Evolutionary conservation across 345 rosid species (phyloP).

Genomic region (Moricandia moricandioides): DNA sequence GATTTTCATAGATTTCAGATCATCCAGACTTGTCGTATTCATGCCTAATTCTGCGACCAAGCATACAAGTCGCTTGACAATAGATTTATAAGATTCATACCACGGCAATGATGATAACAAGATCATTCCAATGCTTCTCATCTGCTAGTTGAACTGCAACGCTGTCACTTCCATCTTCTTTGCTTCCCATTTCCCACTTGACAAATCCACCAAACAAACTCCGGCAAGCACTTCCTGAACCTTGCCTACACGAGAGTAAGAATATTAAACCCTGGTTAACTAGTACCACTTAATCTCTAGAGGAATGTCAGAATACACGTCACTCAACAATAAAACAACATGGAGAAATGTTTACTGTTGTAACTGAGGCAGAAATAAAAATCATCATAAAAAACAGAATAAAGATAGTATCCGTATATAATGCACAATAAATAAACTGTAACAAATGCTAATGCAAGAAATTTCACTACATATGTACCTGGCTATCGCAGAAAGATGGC

Average conservation of each 20-base stretch:
- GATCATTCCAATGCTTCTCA: conserved; percentile 96
- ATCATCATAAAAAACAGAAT: neutral
- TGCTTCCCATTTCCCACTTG: conserved; percentile 92
- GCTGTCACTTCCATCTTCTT: conserved; percentile 91
- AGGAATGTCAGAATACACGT: neutral
- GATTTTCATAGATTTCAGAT: neutral
- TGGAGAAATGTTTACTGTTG: neutral
- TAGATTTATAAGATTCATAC: conserved; percentile 44
- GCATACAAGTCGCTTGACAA: neutral
- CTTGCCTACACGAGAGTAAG: conserved; percentile 61
- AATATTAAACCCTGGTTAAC: conserved; percentile 5
- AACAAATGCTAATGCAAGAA: neutral
- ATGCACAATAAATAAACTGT: neutral
- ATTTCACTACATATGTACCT: conserved; percentile 48
- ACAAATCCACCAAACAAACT: conserved; percentile 98
- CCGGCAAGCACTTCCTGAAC: conserved; percentile 99
- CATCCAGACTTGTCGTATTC: neutral
- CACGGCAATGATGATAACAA: conserved; percentile 94
- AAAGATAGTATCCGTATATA: neutral
- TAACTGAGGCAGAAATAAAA: neutral
- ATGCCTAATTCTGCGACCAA: neutral
- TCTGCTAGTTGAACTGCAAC: conserved; percentile 94
- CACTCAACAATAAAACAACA: neutral
- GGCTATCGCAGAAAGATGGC: conserved; percentile 95
- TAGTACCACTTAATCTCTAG: neutral